Base-by-base conservation (phyloP, 2,329 filamentous ascomycete species). In the Pseudocercospora crystallina region DNA sequence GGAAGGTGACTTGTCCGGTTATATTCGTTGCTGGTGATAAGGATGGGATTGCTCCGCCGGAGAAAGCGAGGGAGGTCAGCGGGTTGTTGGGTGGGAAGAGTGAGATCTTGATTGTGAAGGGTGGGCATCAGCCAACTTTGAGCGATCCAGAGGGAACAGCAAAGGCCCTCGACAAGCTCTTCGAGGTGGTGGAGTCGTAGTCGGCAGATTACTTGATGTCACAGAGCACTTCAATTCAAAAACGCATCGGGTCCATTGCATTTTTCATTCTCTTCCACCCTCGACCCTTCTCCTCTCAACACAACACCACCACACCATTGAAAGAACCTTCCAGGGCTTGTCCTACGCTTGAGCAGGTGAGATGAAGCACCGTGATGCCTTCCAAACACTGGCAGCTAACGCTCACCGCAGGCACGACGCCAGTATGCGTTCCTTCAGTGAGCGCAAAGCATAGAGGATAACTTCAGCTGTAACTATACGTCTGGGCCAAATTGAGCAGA, bases 81-180 rank as follows among this genome's bases (percentile, higher is more conserved):
- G 13, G 15, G 14, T 14, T 53, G 5, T 30, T 49, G 13, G 46
- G 51, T 7, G 51, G 51, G 7, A 36, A 9, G 34, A 39, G 46
- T 8, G 20, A 30, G 3, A 38, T 53, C 3, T 33, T 14, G 10
- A 15, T 53, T 15, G 51, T 53, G 20, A 20, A 41, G 30, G 51
- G 51, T 14, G 51, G 51, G 3, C 51, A 53, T 46, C 51, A 53
- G 41, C 51, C 51, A 14, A 53, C 49, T 1, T 15, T 53, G 26
- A 53, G 51, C 32, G 51, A 53, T 32, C 13, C 46, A 11, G 14
- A 46, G 7, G 41, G 40, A 7, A 49, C 51, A 9, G 31, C 3
- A 2, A 29, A 13, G 7, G 51, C 46, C 10, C 11, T 53, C 11
- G 17, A 40, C 11, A 31, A 42, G 43, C 44, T 52, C 3, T 52